A percentile compares a stretch with the other conserved stretches of the same genome.
phyloP scores from a whole-genome alignment of 2,329 filamentous ascomycete genomes.

The Xylariaceae sp. region DNA sequence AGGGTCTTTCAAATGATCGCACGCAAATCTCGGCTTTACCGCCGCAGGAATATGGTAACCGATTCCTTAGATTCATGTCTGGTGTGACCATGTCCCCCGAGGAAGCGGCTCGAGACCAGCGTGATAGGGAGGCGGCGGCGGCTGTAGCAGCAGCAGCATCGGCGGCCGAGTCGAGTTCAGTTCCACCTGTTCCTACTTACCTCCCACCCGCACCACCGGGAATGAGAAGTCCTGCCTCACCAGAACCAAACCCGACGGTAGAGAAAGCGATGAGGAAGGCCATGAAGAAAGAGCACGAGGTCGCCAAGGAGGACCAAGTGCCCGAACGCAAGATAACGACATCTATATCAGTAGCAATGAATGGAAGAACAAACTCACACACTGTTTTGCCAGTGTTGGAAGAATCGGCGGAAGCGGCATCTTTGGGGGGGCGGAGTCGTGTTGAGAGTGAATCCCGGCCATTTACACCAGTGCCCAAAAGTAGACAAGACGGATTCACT shows the following conservation, averaged over 20 bases:
- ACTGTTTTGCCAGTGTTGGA: constrained; percentile 75
- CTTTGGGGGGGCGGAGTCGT: constrained; percentile 57
- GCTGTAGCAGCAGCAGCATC: constrained; percentile 30
- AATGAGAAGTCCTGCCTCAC: constrained; percentile 29
- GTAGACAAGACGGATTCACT: constrained; percentile 33
- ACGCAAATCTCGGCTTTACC: constrained; percentile 89
- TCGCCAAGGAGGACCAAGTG: constrained; percentile 29
- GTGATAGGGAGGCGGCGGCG: constrained; percentile 53
- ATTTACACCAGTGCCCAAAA: constrained; percentile 33
- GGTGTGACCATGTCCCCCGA: constrained; percentile 87
- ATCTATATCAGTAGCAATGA: constrained; percentile 16
- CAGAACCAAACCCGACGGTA: constrained; percentile 28
- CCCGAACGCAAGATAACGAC: constrained; percentile 31
- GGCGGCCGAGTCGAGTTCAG: constrained; percentile 8
- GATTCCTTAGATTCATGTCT: constrained; percentile 89
- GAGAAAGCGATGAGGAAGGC: constrained; percentile 29
- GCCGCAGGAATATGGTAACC: constrained; percentile 85
- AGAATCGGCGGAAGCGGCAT: constrained; percentile 76
- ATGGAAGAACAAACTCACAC: constrained; percentile 26
- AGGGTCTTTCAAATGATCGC: constrained; percentile 79
- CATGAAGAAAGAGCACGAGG: constrained; percentile 27
- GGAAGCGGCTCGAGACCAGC: constrained; percentile 67
- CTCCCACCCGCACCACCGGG: constrained; percentile 30
- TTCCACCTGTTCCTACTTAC: constrained; percentile 27
- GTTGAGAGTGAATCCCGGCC: constrained; percentile 38